Base-by-base conservation (phyloP, 2,329 filamentous ascomycete species). In the Penicillium vulpinum region DNA sequence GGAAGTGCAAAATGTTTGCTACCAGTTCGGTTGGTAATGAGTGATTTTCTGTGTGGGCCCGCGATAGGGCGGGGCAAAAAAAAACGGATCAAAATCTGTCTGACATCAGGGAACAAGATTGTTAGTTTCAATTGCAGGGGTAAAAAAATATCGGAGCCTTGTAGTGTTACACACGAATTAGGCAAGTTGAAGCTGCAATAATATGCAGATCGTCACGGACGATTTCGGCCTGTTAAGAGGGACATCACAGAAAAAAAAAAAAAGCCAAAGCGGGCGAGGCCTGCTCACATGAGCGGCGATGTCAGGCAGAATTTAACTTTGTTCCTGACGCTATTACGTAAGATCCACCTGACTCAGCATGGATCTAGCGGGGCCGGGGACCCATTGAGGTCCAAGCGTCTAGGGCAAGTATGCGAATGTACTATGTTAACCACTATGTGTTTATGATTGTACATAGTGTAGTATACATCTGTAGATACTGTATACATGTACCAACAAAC, bases 11-110 rank as follows among this genome's bases (percentile, higher is more conserved):
- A 66, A 66, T 59, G 54, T 63, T 65, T 58, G 63, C 56, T 36
- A 39, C 38, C 45, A 55, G 57, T 63, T 63, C 52, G 52, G 59
- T 61, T 63, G 62, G 57, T 50, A 61, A 57, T 67, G 58, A 59
- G 58, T 57, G 63, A 67, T 65, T 65, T 67, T 67, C 50, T 67
- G 54, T 64, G 64, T 66, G 64, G 64, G 62, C 64, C 64, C 62
- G 62, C 50, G 59, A 48, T 57, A 44, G 48, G 51, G 64, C 62
- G 64, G 64, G 62, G 59, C 60, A 35, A n/a, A n/a, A n/a, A n/a
- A n/a, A n/a, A 18, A 44, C 51, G 44, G 59, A 64, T 56, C 57
- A 65, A 66, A 66, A 64, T 60, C 36, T 59, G 62, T 60, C 53
- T 62, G 62, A 67, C 65, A 67, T 62, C 59, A 64, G 54, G 48